Evolutionary conservation across 352 stramenopile species (phyloP).

Genomic region (Globisporangium nunn): DNA sequence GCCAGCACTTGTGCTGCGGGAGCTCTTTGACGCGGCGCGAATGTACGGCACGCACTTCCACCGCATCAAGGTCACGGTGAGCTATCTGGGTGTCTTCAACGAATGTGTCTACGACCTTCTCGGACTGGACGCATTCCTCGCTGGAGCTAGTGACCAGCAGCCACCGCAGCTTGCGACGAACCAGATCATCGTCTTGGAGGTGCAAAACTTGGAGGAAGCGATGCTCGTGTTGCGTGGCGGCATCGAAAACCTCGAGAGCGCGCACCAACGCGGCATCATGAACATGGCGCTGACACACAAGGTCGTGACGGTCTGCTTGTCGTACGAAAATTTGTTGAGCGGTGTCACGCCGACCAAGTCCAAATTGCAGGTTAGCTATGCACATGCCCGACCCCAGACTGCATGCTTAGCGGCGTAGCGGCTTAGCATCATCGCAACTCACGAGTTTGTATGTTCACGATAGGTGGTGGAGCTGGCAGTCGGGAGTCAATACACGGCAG

Average conservation of each 20-base stretch:
- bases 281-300: slow-evolving; percentile 43
- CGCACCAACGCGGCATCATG: slow-evolving; percentile 14
- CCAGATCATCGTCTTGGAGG: slow-evolving; percentile 61
- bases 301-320: slow-evolving; percentile 56
- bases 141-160: slow-evolving; percentile 1
- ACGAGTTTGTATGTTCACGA: too few relatives aligned
- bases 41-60: slow-evolving; percentile 31
- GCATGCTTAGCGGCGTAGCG: too few relatives aligned
- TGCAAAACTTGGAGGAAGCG: slow-evolving; percentile 56
- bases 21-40: slow-evolving; percentile 39
- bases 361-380: slow-evolving; percentile 38
- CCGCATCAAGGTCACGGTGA: slow-evolving; percentile 56
- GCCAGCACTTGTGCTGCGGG: slow-evolving; percentile 31
- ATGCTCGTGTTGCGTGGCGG: slow-evolving; percentile 50
- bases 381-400: background rate
- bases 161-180: slow-evolving; percentile 9
- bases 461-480: slow-evolving; percentile 54
- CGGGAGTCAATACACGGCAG: slow-evolving; percentile 19
- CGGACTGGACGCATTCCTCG: slow-evolving; percentile 33
- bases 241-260: slow-evolving; percentile 32
- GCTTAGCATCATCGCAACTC: too few relatives aligned
- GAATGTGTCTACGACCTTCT: slow-evolving; percentile 94
- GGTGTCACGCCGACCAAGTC: slow-evolving; percentile 25
- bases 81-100: slow-evolving; percentile 91
- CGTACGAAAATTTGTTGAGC: slow-evolving; percentile 46